Base-by-base conservation (phyloP, 805 yeast genomes). In the Kregervanrija fluxuum region DNA sequence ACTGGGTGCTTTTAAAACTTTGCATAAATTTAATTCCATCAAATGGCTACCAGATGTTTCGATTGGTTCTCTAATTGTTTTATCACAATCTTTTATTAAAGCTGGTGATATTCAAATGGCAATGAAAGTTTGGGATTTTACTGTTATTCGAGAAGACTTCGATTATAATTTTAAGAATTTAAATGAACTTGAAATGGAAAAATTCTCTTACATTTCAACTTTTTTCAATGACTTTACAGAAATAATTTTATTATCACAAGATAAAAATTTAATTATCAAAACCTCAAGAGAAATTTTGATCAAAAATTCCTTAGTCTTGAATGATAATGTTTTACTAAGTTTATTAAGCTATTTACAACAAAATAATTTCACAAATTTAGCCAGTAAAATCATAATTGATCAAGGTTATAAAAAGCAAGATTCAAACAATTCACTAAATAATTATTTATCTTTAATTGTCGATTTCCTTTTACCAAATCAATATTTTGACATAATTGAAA, bases 31-130 rank as follows among this genome's bases (percentile, higher is more conserved):
- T 38, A 58, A 61, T 38, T 45, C 57, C 3, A 48, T 57, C 30
- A 44, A 53, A 11, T 61, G 66, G 64, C 51, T 65, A 39, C 70
- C 70, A n/a, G 65, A 62, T 40, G 58, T 63, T 13, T 45, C 56
- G 22, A 56, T 62, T 33, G 51, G 51, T 35, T 51, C 57, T 30
- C 42, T 64, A 37, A 16, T 61, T 36, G 46, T 52, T 16, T 42
- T 64, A 13, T 54, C 60, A 39, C 55, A 59, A 37, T 52, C 51
- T 31, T 50, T 52, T 15, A 38, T 58, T 22, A 54, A 57, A 32
- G 15, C 17, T 8, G 47, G 54, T 8, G 59, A 64, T 37, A 47
- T 56, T 11, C 30, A 36, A 4, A 44, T 49, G 37, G 60, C 65
- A 4, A 31, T 42, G 4, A 62, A 55, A 45, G 52, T 64, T 12